A percentile compares a stretch with the other conserved stretches of the same genome.
These are phyloP conservation scores for Geosmithia flava DNA, from an alignment of 2,329 filamentous ascomycete species.

Conservation along the genomic window DNA sequence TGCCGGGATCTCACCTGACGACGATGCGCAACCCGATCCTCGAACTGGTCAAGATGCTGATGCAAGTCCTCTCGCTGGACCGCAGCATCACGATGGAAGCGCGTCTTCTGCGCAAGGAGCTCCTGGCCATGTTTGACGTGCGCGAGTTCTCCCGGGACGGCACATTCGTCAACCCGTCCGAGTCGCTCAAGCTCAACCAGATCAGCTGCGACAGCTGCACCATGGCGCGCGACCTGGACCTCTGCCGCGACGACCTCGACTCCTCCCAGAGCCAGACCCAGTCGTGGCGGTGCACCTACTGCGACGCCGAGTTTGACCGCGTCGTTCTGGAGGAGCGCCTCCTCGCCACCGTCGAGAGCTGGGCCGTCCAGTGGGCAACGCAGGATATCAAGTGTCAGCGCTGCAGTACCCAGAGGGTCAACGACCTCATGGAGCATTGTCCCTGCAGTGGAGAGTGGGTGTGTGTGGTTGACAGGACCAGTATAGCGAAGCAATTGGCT, in stretches of 20 bases:
- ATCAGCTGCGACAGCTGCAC: conserved; percentile 87
- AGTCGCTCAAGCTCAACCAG: conserved; percentile 59
- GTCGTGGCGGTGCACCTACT: conserved; percentile 65
- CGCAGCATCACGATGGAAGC: conserved; percentile 85
- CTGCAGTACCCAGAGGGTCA: conserved; percentile 63
- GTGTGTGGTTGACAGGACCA: conserved; percentile 54
- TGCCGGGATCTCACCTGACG: conserved; percentile 55
- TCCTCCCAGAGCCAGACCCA: conserved; percentile 11
- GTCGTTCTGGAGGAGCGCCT: conserved; percentile 74
- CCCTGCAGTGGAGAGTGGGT: conserved; percentile 82
- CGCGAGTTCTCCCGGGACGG: conserved; percentile 85
- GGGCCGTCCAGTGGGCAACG: conserved; percentile 69
- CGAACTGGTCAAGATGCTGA: conserved; percentile 83
- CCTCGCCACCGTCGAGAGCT: conserved; percentile 61
- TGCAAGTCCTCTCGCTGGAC: conserved; percentile 85
- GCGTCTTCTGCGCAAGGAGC: conserved; percentile 74
- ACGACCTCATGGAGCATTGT: conserved; percentile 96
- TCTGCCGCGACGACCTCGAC: conserved; percentile 76
- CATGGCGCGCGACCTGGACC: conserved; percentile 74
- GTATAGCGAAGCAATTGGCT: conserved; percentile 49
- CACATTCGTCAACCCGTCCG: conserved; percentile 76
- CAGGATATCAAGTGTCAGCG: conserved; percentile 77
- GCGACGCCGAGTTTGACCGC: conserved; percentile 63
- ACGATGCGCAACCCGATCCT: conserved; percentile 55
- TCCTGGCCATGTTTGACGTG: conserved; percentile 83